These are phyloP conservation scores for Paraconiothyrium brasiliense DNA, from an alignment of 2,329 filamentous ascomycete species.

Conservation along the genomic window DNA sequence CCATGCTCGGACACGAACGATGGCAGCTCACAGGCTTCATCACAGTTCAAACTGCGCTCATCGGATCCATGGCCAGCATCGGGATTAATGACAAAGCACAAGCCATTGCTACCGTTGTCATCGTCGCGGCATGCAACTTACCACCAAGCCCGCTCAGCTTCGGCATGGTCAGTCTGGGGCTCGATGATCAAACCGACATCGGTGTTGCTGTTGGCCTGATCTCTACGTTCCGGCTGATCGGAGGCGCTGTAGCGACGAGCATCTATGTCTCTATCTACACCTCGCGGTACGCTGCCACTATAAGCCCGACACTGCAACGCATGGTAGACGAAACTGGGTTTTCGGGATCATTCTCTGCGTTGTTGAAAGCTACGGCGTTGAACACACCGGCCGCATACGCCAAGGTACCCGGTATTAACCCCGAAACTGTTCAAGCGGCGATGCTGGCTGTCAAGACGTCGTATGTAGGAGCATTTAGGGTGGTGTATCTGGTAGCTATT, in stretches of 20 bases:
- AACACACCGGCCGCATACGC: slow-evolving; percentile 48
- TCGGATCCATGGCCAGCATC: slow-evolving; percentile 49
- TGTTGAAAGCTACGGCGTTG: slow-evolving; percentile 39
- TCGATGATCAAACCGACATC: slow-evolving; percentile 49
- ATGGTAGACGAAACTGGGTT: slow-evolving; percentile 16
- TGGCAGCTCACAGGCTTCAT: slow-evolving; percentile 51
- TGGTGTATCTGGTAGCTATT: slow-evolving; percentile 50
- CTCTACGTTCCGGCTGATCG: slow-evolving; percentile 50
- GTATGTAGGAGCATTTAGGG: slow-evolving; percentile 48
- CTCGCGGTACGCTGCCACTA: slow-evolving; percentile 33
- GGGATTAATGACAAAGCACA: slow-evolving; percentile 44
- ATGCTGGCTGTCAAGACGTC: slow-evolving; percentile 41
- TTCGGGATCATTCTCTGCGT: slow-evolving; percentile 19
- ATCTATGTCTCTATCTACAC: slow-evolving; percentile 52
- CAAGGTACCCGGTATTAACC: slow-evolving; percentile 38
- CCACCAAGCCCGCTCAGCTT: slow-evolving; percentile 47
- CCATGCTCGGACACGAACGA: slow-evolving; percentile 47
- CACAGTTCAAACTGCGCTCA: slow-evolving; percentile 46
- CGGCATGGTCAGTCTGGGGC: slow-evolving; percentile 48
- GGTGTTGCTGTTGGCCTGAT: slow-evolving; percentile 52
- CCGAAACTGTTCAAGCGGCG: slow-evolving; percentile 34
- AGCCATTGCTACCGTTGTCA: slow-evolving; percentile 48
- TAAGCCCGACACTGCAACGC: slow-evolving; percentile 17
- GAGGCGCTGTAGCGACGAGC: slow-evolving; percentile 50
- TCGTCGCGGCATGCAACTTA: slow-evolving; percentile 41